Evolutionary conservation across 2,329 filamentous ascomycete genomes (phyloP).

Genomic region (Calonectria honghensis): DNA sequence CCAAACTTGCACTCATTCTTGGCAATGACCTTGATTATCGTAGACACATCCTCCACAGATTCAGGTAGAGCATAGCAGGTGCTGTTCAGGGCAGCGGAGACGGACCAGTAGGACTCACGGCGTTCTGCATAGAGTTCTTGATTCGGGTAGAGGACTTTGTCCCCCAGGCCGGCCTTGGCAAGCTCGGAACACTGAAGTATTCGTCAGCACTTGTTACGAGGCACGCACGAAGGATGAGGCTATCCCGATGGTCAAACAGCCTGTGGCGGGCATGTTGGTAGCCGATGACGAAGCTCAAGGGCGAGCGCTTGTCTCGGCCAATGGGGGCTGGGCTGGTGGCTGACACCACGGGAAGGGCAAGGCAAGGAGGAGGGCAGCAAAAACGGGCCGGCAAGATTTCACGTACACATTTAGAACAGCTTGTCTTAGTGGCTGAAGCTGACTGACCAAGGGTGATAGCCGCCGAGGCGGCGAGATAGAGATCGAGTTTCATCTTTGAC

Average conservation of each 20-base stretch:
- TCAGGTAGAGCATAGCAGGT: slow-evolving; percentile 61
- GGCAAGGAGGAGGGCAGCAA: not conserved
- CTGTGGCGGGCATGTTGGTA: slow-evolving; percentile 9
- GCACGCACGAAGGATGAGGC: slow-evolving; percentile 13
- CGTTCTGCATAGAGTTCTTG: slow-evolving; percentile 55
- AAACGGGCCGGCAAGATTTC: not conserved
- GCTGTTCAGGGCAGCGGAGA: slow-evolving; percentile 59
- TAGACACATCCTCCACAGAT: slow-evolving; percentile 60
- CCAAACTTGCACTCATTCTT: slow-evolving; percentile 60
- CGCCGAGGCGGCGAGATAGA: slow-evolving; percentile 11
- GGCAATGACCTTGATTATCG: slow-evolving; percentile 58
- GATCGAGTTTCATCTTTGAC: slow-evolving; percentile 23
- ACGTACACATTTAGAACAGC: slow-evolving; percentile 28
- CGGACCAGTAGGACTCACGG: slow-evolving; percentile 61
- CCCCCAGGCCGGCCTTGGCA: slow-evolving; percentile 49
- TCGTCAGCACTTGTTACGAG: slow-evolving; percentile 18
- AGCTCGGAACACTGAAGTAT: slow-evolving; percentile 54
- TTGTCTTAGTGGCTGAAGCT: not conserved
- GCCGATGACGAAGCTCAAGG: not conserved
- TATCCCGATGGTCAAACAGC: not conserved
- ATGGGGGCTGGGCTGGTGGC: slow-evolving; percentile 2
- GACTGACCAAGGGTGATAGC: not conserved
- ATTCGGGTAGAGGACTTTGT: slow-evolving; percentile 56
- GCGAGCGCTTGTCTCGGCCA: not conserved
- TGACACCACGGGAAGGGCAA: not conserved